Conservation (phyloP, 768 basidiomycete species). For the Mycena galericulata region DNA sequence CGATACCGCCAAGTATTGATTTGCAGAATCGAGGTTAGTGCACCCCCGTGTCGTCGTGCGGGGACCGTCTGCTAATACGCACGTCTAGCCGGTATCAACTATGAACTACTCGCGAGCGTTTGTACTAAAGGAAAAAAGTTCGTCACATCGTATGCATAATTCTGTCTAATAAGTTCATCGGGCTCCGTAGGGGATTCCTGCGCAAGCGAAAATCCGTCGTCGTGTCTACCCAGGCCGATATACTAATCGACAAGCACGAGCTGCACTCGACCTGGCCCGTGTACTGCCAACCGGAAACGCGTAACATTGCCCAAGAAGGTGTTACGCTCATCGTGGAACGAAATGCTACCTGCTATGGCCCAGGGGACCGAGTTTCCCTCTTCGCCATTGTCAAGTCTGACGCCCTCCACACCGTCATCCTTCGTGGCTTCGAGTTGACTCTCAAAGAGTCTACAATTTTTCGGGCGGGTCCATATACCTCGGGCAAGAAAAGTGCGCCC, state of each 20-base stretch:
- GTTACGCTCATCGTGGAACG: constrained; percentile 84
- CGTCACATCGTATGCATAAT: constrained; percentile 34
- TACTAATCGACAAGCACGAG: constrained; percentile 94
- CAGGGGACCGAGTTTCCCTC: constrained; percentile 83
- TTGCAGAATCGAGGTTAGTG: constrained; percentile 78
- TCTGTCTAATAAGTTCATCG: constrained; percentile 8
- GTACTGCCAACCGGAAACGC: constrained; percentile 82
- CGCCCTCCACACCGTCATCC: constrained; percentile 70
- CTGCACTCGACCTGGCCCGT: constrained; percentile 95
- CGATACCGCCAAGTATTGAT: constrained; percentile 87
- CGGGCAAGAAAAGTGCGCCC: constrained; percentile 70
- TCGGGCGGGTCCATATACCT: constrained; percentile 67
- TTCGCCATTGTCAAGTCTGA: constrained; percentile 81
- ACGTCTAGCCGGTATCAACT: constrained; percentile 81
- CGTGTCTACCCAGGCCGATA: constrained; percentile 72
- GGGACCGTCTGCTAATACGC: not conserved
- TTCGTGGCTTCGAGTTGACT: constrained; percentile 87
- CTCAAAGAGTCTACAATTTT: constrained; percentile 84
- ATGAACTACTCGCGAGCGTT: constrained; percentile 90
- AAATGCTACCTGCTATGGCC: constrained; percentile 83
- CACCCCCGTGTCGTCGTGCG: not conserved
- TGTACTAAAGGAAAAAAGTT: constrained; percentile 90
- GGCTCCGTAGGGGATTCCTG: constrained; percentile 74
- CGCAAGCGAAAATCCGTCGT: constrained; percentile 82
- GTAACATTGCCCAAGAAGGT: constrained; percentile 73